Conservation (phyloP, 768 basidiomycete genomes). For the Mycena galericulata region DNA sequence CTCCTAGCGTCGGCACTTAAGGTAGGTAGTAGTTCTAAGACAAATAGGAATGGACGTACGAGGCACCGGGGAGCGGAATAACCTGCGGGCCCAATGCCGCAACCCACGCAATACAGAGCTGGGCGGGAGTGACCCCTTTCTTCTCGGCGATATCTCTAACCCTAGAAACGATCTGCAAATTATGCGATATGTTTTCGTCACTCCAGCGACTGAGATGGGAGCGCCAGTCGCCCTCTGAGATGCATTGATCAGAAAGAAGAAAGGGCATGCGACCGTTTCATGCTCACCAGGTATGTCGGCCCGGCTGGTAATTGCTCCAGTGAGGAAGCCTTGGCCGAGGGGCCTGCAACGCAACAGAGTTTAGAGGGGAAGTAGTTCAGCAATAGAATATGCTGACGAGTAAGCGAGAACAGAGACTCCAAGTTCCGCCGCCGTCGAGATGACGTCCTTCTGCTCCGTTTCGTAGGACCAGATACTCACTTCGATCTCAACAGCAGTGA, state of each 20-base stretch:
- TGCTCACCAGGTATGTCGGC: no score
- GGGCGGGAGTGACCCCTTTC: slow-evolving; percentile 55
- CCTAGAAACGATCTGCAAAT: slow-evolving; percentile 55
- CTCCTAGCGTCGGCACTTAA: not conserved
- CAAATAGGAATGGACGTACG: slow-evolving; percentile 35
- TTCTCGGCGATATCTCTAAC: slow-evolving; percentile 53
- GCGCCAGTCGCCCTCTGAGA: slow-evolving; percentile 57
- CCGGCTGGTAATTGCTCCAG: slow-evolving; percentile 44
- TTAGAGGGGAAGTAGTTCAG: no score
- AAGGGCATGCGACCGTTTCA: no score
- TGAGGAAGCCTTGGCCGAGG: slow-evolving; percentile 66
- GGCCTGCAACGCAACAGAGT: slow-evolving; percentile 54
- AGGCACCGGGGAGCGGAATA: slow-evolving; percentile 63
- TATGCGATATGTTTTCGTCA: slow-evolving; percentile 57
- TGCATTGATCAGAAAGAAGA: no score
- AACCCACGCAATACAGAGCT: slow-evolving; percentile 60
- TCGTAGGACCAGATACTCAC: slow-evolving; percentile 72
- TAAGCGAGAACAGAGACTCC: slow-evolving; percentile 69
- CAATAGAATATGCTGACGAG: slow-evolving; percentile 51
- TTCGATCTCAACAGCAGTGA: slow-evolving; percentile 75
- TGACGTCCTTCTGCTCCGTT: slow-evolving; percentile 64
- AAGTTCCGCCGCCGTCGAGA: slow-evolving; percentile 66
- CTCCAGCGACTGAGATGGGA: slow-evolving; percentile 54
- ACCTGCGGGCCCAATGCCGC: slow-evolving; percentile 52
- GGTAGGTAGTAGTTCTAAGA: not conserved